These are phyloP conservation scores for Cutaneotrichosporon sp. DNA, from an alignment of 1,284 basidiomycete species.

Conservation along the genomic window DNA sequence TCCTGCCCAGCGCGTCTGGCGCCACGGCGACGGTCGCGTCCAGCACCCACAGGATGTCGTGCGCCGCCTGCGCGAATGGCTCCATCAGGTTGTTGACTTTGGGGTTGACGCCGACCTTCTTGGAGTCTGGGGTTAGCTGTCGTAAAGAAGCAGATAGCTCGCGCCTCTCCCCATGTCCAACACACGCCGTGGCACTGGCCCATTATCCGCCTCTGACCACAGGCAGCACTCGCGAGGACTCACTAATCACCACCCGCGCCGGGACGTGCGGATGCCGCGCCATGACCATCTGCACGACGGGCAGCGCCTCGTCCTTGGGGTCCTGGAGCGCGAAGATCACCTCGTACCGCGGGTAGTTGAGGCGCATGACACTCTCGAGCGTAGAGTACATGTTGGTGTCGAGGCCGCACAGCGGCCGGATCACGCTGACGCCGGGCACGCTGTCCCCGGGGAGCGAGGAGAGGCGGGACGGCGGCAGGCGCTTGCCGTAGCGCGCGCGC, in stretches of 20 bases:
- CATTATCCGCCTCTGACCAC: no score
- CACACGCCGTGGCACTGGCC: no score
- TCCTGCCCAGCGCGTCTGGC: conserved; percentile 77
- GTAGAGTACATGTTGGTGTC: conserved; percentile 93
- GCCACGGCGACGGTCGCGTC: conserved; percentile 88
- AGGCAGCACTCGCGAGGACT: conserved; percentile 45
- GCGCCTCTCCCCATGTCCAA: no score
- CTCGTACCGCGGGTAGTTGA: conserved; percentile 86
- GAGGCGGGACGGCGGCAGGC: conserved; percentile 64
- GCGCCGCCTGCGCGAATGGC: conserved; percentile 72
- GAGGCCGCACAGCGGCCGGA: conserved; percentile 87
- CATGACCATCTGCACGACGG: conserved; percentile 73
- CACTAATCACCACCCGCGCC: conserved; percentile 73
- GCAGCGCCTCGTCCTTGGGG: conserved; percentile 76
- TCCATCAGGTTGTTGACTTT: conserved; percentile 96
- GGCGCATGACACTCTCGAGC: conserved; percentile 82
- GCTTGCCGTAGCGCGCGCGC: conserved; percentile 70
- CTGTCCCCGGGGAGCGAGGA: conserved; percentile 59
- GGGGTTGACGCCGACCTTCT: conserved; percentile 81
- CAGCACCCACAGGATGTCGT: conserved; percentile 95
- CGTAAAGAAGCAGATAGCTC: no score
- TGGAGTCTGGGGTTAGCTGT: conserved; percentile 49
- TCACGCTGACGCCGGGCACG: conserved; percentile 83
- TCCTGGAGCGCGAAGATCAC: conserved; percentile 83
- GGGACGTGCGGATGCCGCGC: conserved; percentile 69